Evolutionary conservation across 331 rosid species (phyloP).

Genomic region (Rosa hybrid): DNA sequence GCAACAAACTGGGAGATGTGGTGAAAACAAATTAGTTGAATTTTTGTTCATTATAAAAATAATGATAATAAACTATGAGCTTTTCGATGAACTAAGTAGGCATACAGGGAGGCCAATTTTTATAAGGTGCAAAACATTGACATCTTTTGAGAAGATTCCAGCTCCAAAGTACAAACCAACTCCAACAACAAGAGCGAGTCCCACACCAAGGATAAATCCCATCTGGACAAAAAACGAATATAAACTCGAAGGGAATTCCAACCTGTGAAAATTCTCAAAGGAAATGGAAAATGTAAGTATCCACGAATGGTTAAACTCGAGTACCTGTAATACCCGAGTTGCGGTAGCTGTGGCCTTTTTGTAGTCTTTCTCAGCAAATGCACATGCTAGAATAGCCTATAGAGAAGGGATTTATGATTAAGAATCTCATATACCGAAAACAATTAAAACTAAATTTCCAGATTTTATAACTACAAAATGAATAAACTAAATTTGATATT

Average conservation of each 20-base stretch:
- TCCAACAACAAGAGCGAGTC: slow-evolving; percentile 74
- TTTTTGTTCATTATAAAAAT: not conserved
- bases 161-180: slow-evolving; percentile 78
- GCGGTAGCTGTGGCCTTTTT: slow-evolving; percentile 63
- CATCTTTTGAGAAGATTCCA: slow-evolving; percentile 66
- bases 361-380: slow-evolving; percentile 84
- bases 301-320: not conserved
- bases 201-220: slow-evolving; percentile 79
- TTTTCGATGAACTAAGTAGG: not conserved
- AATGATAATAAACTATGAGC: too few species aligned
- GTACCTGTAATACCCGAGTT: slow-evolving; percentile 63
- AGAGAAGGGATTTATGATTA: not conserved
- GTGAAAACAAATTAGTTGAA: not conserved
- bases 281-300: not conserved
- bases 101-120: slow-evolving; percentile 80
- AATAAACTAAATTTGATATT: not conserved
- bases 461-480: too few species aligned
- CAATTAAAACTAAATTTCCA: too few species aligned
- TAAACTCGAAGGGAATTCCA: not conserved
- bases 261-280: not conserved
- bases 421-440: not conserved
- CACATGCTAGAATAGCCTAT: slow-evolving; percentile 91
- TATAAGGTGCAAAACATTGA: slow-evolving; percentile 68
- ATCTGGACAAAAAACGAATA: slow-evolving; percentile 40
- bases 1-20: slow-evolving; percentile 69